Base-by-base conservation (phyloP, 1,284 basidiomycete species). In the Pseudozyma pruni region DNA sequence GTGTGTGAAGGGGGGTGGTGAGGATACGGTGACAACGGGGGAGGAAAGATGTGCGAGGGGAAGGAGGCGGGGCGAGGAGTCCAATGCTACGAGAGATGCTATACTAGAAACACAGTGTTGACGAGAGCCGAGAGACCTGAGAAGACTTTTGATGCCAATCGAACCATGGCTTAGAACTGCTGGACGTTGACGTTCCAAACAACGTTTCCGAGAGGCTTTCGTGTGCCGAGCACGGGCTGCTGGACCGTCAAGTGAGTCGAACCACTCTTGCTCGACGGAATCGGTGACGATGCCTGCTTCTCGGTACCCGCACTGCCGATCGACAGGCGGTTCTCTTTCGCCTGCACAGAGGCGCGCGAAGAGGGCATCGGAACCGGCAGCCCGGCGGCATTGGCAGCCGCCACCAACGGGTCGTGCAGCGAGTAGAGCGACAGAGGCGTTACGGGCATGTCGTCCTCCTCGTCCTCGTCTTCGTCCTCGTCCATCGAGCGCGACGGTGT, bases 391-490 rank as follows among this genome's bases (percentile, higher is more conserved):
- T 50, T 59, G 17, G 70, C 72, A 32, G 72, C 64, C 3, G 76
- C 55, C 5, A 58, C 59, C 31, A 78, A 50, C 10, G 75, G 76
- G 48, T 79, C 80, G 52, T 75, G 75, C n/a, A 75, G 49, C 20
- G 76, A 76, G 57, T 79, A 74, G 31, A 81, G 67, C 25, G 78
- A 79, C 19, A 81, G 55, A 19, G 80, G 80, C 8, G 80, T 82
- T 37, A 82, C 74, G 6, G 80, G 80, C 72, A 82, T 75, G 33
- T 80, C 79, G 48, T 75, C 72, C 38, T 78, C 76, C 31, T 78
- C 75, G n/a, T 80, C 78, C 32, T 80, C 78, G 23, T 80, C 78
- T 32, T 80, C 78, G 42, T 81, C 78, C 19, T 76, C 74, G 40
- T 68, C 73, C 62, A 74, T 79, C 39, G 70, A 77, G n/a, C 72